These are phyloP conservation scores for Scheffersomyces lignicola DNA, from an alignment of 1,139 yeast species.

Conservation along the genomic window DNA sequence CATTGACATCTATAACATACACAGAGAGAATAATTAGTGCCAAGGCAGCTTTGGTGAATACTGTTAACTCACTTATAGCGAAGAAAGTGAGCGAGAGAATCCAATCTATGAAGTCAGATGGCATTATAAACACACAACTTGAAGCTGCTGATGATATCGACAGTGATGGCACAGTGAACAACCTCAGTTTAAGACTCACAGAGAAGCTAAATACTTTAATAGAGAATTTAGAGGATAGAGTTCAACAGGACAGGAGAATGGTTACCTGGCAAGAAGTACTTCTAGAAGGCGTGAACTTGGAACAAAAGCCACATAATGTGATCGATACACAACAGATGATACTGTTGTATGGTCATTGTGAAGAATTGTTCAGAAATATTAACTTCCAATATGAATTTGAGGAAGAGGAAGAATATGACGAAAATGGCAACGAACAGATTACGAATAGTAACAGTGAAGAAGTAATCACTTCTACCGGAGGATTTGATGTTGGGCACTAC, in stretches of 20 bases:
- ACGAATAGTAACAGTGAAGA: constrained; percentile 8
- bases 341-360: constrained; percentile 21
- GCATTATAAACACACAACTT: constrained; percentile 6
- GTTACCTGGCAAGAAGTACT: constrained; percentile 31
- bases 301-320: constrained; percentile 14
- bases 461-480: constrained; percentile 8
- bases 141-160: constrained; percentile 8
- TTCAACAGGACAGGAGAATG: neutral
- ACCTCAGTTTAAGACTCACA: constrained; percentile 23
- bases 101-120: constrained; percentile 9
- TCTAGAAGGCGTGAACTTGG: constrained; percentile 20
- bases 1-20: constrained; percentile 9
- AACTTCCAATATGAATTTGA: constrained; percentile 25
- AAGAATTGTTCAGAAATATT: constrained; percentile 21
- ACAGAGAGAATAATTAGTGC: constrained; percentile 24
- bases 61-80: constrained; percentile 40
- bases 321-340: constrained; percentile 13
- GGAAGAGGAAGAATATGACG: constrained; percentile 10
- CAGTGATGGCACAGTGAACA: constrained; percentile 6
- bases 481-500: constrained; percentile 19
- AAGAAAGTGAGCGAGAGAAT: constrained; percentile 25
- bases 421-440: constrained; percentile 6
- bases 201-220: constrained; percentile 17
- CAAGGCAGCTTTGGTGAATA: constrained; percentile 32
- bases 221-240: constrained; percentile 7